Conservation (phyloP, 352 stramenopile species). For the Pythium monospermum region DNA sequence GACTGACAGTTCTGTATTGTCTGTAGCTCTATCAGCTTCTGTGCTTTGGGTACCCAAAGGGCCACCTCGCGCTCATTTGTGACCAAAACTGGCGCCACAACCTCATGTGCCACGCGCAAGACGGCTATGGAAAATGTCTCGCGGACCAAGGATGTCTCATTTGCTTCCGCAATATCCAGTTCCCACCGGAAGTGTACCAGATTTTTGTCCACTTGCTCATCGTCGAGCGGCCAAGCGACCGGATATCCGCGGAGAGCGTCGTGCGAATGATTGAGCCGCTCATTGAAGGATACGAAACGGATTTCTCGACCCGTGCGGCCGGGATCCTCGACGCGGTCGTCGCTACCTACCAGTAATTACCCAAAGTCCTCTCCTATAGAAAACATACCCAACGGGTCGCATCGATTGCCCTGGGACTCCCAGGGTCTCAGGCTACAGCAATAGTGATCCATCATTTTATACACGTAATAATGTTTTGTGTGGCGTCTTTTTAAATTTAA, state of each 20-base stretch:
- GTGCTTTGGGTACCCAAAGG: constrained; percentile 78
- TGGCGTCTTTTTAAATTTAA: too few relatives aligned
- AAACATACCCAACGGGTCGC: too few relatives aligned
- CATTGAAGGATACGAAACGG: constrained; percentile 50
- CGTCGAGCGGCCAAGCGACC: constrained; percentile 36
- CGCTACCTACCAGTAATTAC: constrained; percentile 15
- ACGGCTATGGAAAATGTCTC: constrained; percentile 36
- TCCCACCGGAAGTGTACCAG: constrained; percentile 72
- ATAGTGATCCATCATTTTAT: too few relatives aligned
- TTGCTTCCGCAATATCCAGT: constrained; percentile 73
- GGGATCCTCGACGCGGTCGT: constrained; percentile 43
- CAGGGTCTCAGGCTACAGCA: too few relatives aligned
- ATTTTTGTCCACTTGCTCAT: constrained; percentile 62
- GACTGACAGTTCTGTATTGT: constrained; percentile 6
- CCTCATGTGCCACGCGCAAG: constrained; percentile 51
- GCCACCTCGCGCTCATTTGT: constrained; percentile 64
- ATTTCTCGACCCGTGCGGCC: constrained; percentile 45
- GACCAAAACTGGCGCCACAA: constrained; percentile 74
- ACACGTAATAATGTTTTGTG: too few relatives aligned
- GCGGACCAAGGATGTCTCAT: constrained; percentile 68
- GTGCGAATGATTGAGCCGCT: constrained; percentile 49
- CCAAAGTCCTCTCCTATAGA: too few relatives aligned
- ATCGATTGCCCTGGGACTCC: too few relatives aligned
- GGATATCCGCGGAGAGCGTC: constrained; percentile 51
- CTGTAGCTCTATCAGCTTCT: constrained; percentile 75